Evolutionary conservation across 495 filamentous ascomycete genomes (phyloP), one percentile per base, ranked within the genome.

Genomic region (Tuber brumale): DNA sequence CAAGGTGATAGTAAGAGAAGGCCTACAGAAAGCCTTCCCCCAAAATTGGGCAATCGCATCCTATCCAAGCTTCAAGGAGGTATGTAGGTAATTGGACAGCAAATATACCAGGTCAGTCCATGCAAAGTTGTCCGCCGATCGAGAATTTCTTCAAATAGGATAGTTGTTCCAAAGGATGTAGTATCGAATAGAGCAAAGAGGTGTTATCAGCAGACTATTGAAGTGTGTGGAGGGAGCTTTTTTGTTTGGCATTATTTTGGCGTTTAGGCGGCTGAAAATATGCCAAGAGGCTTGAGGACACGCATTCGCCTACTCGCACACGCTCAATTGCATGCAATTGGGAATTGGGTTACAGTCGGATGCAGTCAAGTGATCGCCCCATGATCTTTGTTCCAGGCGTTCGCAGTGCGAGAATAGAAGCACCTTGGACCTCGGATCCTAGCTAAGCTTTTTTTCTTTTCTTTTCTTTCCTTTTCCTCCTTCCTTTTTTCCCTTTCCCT

Each of bases 271-370:
- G 76, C 76, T 77, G 73, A 77, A 74, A 75, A 35, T 42, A 45
- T 66, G 78, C 78, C 78, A 79, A 80, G 78, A 76, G 41, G 35
- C 27, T 71, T 80, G 21, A 79, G 78, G 78, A 73, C 78, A 80
- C 78, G 78, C 78, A 79, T 76, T 61, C 78, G 46, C 66, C 21
- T 77, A 70, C 74, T 72, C 0, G n/a, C 27, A 70, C 74, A 76
- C 0, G n/a, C 27, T 31, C n/a, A 14, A 31, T 27, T 12, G 51
- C 48, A 41, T 10, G 41, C 41, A 31, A 66, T 66, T 66, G 57
- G 51, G n/a, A n/a, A n/a, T n/a, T n/a, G n/a, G n/a, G 57, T 66
- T 9, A 16, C n/a, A 16, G n/a, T 31, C n/a, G 57, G 57, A 66
- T 66, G 57, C 27, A 18, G 27, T 66, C 57, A 31, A 31, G 57